Conservation (phyloP, 106 monocot genomes). For the Dendrobium catenatum region DNA sequence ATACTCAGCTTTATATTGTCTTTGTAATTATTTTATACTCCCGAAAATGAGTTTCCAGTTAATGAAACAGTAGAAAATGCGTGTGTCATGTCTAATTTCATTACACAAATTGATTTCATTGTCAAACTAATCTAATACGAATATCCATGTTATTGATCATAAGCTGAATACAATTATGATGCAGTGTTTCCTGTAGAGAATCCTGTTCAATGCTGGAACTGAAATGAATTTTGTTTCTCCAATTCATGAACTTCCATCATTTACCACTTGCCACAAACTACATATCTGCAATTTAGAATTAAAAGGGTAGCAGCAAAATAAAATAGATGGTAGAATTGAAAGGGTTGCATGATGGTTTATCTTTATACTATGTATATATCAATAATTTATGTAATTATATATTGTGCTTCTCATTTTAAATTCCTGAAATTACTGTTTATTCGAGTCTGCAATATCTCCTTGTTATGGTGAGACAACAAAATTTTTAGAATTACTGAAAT, state of each 20-base stretch:
- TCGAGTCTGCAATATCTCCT: background rate
- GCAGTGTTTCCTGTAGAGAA: conserved; percentile 43
- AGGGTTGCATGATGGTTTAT: background rate
- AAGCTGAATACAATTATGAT: background rate
- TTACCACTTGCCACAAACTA: conserved; percentile 25
- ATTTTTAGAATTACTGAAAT: no score
- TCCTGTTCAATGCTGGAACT: conserved; percentile 34
- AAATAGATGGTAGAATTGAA: background rate
- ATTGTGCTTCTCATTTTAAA: no score
- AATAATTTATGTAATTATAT: background rate
- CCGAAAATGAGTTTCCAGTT: background rate
- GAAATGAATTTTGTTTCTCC: conserved; percentile 43
- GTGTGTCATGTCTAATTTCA: background rate
- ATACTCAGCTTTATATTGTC: background rate
- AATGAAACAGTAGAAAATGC: background rate
- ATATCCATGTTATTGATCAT: background rate
- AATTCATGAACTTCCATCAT: conserved; percentile 52
- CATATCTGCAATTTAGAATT: conserved; percentile 19
- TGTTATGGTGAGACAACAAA: no score
- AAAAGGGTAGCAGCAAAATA: background rate
- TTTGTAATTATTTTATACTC: background rate
- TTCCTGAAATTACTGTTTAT: background rate
- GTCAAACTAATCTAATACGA: background rate
- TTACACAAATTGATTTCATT: background rate
- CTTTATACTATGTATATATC: background rate